Conservation (phyloP, 495 filamentous ascomycete species). For the Sabuloglossum arenarium region DNA sequence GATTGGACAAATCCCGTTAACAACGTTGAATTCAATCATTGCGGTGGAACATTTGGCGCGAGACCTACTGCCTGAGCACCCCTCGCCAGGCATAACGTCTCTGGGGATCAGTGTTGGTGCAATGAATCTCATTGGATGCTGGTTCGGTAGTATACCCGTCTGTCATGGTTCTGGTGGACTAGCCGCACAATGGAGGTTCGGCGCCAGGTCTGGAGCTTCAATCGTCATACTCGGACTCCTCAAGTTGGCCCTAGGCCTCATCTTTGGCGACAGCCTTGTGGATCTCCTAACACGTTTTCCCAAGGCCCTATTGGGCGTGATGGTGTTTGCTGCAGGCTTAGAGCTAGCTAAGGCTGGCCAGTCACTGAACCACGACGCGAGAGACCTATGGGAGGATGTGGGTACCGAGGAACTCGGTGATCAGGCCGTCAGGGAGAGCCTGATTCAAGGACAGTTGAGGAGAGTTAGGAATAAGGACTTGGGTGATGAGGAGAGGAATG, state of each 20-base stretch:
- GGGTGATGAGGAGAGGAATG: constrained; percentile 38
- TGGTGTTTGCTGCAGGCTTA: constrained; percentile 75
- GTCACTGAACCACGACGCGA: constrained; percentile 50
- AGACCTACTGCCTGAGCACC: constrained; percentile 49
- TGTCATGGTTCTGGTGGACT: constrained; percentile 86
- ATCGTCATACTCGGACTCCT: constrained; percentile 57
- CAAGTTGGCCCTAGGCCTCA: constrained; percentile 55
- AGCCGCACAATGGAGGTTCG: constrained; percentile 76
- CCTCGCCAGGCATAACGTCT: constrained; percentile 42
- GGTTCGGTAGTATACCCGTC: constrained; percentile 89
- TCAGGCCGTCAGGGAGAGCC: constrained; percentile 12
- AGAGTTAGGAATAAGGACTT: constrained; percentile 14
- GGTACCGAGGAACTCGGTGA: constrained; percentile 21
- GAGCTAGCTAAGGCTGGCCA: constrained; percentile 72
- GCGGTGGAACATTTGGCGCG: constrained; percentile 55
- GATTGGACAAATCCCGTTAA: constrained; percentile 74
- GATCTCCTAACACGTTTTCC: constrained; percentile 51
- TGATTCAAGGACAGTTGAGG: background rate
- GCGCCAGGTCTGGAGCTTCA: constrained; percentile 67
- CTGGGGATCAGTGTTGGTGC: constrained; percentile 58
- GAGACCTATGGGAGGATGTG: constrained; percentile 30
- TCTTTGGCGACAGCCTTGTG: constrained; percentile 49
- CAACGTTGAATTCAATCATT: constrained; percentile 75
- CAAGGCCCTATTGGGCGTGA: constrained; percentile 50
- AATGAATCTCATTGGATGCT: constrained; percentile 72